Conservation (phyloP, 2,329 filamentous ascomycete genomes). For the Clarireedia homoeocarpa region DNA sequence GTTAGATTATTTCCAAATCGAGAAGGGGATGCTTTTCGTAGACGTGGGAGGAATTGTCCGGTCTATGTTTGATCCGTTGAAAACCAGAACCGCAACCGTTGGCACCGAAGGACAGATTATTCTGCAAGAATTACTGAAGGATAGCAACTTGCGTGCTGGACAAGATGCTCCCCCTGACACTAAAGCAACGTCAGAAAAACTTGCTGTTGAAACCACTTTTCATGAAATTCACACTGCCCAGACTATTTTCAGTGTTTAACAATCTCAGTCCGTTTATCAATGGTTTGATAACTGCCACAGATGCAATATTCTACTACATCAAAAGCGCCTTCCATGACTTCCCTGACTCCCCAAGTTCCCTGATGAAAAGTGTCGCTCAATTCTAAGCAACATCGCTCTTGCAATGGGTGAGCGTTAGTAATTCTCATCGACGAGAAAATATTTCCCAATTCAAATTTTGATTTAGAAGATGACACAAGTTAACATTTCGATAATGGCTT, state of each 20-base stretch:
- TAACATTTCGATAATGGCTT: constrained; percentile 34
- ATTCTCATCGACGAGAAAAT: constrained; percentile 39
- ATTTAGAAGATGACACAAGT: constrained; percentile 27
- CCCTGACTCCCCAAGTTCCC: constrained; percentile 34
- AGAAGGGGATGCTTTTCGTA: neutral
- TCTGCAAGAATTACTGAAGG: neutral
- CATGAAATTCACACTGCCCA: neutral
- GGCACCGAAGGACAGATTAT: neutral
- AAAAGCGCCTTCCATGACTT: constrained; percentile 34
- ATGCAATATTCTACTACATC: constrained; percentile 30
- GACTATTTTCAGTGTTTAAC: neutral
- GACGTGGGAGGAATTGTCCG: neutral
- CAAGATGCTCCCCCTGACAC: neutral
- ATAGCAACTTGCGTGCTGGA: neutral
- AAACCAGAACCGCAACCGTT: neutral
- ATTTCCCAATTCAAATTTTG: constrained; percentile 30
- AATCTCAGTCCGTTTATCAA: neutral
- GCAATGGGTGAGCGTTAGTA: neutral
- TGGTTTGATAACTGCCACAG: neutral
- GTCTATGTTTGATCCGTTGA: neutral
- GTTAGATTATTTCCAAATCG: neutral
- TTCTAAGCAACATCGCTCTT: neutral
- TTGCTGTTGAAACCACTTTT: neutral
- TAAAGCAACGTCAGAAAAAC: neutral
- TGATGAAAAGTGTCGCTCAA: constrained; percentile 22